These are phyloP conservation scores for Evernia prunastri DNA, from an alignment of 495 filamentous ascomycete species.

Conservation along the genomic window DNA sequence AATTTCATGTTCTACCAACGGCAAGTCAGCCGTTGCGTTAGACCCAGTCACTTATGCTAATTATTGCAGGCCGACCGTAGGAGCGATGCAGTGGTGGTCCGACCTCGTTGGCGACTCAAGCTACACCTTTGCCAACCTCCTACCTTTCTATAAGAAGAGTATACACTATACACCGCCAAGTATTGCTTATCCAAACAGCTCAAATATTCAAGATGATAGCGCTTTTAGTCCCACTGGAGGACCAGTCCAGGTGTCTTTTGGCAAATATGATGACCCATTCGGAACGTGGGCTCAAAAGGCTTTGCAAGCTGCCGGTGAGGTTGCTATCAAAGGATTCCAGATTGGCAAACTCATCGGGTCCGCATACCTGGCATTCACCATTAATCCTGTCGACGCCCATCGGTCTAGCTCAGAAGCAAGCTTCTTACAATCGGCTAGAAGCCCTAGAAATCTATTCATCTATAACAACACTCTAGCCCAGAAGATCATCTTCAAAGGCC, in stretches of 20 bases:
- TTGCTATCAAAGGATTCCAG: constrained; percentile 30
- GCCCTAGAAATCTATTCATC: constrained; percentile 21
- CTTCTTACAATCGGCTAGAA: constrained; percentile 27
- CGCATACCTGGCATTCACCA: constrained; percentile 21
- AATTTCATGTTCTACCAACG: constrained; percentile 32
- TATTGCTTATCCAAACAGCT: constrained; percentile 10
- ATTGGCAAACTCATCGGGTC: constrained; percentile 33
- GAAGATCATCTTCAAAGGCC: constrained; percentile 17
- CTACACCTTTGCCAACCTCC: too few species aligned
- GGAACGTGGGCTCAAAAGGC: constrained; percentile 31
- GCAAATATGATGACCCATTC: constrained; percentile 32
- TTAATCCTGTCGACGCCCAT: constrained; percentile 24
- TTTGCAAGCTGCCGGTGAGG: constrained; percentile 34
- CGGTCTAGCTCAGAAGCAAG: constrained; percentile 28
- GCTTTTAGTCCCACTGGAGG: constrained; percentile 23
- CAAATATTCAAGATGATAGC: constrained; percentile 28
- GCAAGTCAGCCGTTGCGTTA: constrained; percentile 31
- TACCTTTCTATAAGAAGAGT: too few species aligned
- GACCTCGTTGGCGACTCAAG: constrained; percentile 44
- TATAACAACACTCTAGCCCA: constrained; percentile 16
- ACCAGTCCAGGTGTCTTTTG: constrained; percentile 35
- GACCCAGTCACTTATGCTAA: not conserved
- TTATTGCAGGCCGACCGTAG: constrained; percentile 8
- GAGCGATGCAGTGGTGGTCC: constrained; percentile 51
- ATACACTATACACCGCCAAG: constrained; percentile 27